Evolutionary conservation across 495 filamentous ascomycete genomes (phyloP).

Genomic region (Aspergillus baeticus): DNA sequence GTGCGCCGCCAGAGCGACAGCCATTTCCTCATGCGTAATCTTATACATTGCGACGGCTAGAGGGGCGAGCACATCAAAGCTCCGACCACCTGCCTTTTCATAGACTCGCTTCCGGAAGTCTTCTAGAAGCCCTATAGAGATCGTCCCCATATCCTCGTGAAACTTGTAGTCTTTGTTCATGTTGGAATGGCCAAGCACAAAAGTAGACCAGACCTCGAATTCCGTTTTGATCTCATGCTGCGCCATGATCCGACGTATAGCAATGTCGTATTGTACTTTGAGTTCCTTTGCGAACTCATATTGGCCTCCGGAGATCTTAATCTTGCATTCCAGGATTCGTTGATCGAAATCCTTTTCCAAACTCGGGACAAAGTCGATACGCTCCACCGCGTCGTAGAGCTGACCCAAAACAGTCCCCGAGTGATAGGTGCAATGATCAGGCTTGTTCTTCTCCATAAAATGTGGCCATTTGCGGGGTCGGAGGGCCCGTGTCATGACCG

Average conservation of each 20-base stretch:
- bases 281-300: conserved; percentile 60
- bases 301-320: conserved; percentile 49
- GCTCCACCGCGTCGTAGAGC: conserved; percentile 73
- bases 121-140: conserved; percentile 62
- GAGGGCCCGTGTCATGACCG: conserved; percentile 61
- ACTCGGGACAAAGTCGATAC: conserved; percentile 67
- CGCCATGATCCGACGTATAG: conserved; percentile 76
- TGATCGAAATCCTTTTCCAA: conserved; percentile 72
- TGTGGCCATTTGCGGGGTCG: conserved; percentile 71
- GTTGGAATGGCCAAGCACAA: conserved; percentile 69
- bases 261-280: conserved; percentile 75
- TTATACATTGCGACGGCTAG: conserved; percentile 86
- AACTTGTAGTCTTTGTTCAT: conserved; percentile 76
- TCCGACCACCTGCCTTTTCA: conserved; percentile 59
- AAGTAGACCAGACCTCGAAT: conserved; percentile 87
- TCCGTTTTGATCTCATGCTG: conserved; percentile 85
- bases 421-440: conserved; percentile 54
- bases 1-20: conserved; percentile 44
- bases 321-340: conserved; percentile 65
- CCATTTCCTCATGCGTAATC: conserved; percentile 71
- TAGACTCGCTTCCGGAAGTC: conserved; percentile 64
- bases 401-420: conserved; percentile 76
- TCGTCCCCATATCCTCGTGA: conserved; percentile 72
- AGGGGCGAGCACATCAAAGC: conserved; percentile 58
- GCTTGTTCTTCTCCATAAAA: conserved; percentile 77